These are phyloP conservation scores for Litsea cubeba DNA, from an alignment of 164 flowering plant genomes.

Conservation along the genomic window DNA sequence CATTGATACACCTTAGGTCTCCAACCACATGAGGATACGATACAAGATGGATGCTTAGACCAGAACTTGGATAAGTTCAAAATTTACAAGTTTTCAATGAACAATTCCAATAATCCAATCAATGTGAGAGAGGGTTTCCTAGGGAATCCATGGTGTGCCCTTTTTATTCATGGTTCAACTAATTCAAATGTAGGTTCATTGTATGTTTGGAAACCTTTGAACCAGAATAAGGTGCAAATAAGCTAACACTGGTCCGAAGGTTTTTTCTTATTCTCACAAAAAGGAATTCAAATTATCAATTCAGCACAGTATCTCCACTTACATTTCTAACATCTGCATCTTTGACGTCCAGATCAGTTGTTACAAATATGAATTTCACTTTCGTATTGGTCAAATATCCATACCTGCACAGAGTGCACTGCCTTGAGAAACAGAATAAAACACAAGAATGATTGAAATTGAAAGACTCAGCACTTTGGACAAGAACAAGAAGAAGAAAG, in stretches of 20 bases:
- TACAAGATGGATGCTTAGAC: background rate
- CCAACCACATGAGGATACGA: background rate
- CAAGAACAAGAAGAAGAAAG: background rate
- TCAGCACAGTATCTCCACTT: conserved; percentile 25
- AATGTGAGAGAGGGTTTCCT: background rate
- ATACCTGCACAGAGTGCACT: conserved; percentile 44
- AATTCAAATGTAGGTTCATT: background rate
- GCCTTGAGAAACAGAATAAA: background rate
- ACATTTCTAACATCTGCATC: conserved; percentile 97
- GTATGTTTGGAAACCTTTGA: background rate
- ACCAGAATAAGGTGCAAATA: no score
- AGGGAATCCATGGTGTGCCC: background rate
- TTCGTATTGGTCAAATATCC: conserved; percentile 96
- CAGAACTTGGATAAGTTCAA: background rate
- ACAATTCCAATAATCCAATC: no score
- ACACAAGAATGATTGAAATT: background rate
- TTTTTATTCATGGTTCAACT: background rate
- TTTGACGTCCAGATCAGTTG: conserved; percentile 85
- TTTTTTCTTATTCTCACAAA: background rate
- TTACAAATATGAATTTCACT: conserved; percentile 92
- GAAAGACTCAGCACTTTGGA: background rate
- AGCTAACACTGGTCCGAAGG: no score
- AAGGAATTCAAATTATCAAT: background rate
- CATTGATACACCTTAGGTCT: background rate
- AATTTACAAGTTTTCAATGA: no score